A percentile compares a stretch with the other conserved stretches of the same genome.
Evolutionary conservation across 495 filamentous ascomycete genomes (phyloP).

Genomic region (Penicillium mononematosum): DNA sequence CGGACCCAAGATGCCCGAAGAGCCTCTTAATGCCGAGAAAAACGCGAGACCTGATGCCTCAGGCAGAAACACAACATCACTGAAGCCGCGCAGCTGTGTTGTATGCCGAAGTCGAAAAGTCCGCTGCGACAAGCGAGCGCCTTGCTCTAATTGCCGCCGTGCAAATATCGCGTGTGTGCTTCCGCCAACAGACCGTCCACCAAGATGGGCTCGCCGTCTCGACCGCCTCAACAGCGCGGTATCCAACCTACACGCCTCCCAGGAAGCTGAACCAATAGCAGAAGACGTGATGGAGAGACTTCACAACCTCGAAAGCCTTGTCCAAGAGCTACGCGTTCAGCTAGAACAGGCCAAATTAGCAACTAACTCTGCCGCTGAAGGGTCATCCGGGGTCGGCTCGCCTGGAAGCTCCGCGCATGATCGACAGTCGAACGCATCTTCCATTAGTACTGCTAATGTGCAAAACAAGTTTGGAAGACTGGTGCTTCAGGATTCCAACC

Average conservation of each 20-base stretch:
- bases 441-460: conserved; percentile 17
- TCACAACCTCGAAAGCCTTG: conserved; percentile 51
- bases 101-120: conserved; percentile 62
- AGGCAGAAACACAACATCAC: conserved; percentile 12
- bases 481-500: conserved; percentile 40
- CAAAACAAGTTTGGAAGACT: conserved; percentile 42
- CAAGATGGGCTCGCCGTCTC: conserved; percentile 54
- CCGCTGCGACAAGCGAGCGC: conserved; percentile 65
- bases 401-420: conserved; percentile 16
- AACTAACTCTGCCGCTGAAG: conserved; percentile 17
- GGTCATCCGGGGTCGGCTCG: conserved; percentile 19
- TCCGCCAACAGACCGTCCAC: conserved; percentile 45
- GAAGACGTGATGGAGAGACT: conserved; percentile 53
- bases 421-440: conserved; percentile 5
- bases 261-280: conserved; percentile 24
- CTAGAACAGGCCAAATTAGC: conserved; percentile 43
- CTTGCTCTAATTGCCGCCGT: conserved; percentile 65
- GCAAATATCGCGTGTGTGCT: conserved; percentile 58
- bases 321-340: conserved; percentile 55
- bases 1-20: conserved; percentile 15
- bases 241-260: conserved; percentile 3
- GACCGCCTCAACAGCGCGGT: conserved; percentile 19
- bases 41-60: conserved; percentile 24
- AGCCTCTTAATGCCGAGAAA: conserved; percentile 31
- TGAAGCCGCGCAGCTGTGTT: conserved; percentile 54